These are phyloP conservation scores for Fusarium xyrophilum DNA, from an alignment of 2,329 filamentous ascomycete genomes.

Conservation along the genomic window DNA sequence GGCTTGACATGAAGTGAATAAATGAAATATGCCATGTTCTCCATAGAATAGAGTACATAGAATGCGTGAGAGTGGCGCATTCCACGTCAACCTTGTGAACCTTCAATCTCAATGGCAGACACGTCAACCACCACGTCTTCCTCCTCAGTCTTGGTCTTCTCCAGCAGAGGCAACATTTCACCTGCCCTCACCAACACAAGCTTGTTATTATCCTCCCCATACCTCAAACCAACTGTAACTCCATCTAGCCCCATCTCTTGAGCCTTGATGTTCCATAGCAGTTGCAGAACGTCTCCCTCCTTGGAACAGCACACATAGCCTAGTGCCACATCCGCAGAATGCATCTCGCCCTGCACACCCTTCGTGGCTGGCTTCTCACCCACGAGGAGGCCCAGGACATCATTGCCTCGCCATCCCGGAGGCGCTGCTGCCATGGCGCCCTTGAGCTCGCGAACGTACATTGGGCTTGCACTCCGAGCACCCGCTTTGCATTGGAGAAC, in stretches of 20 bases:
- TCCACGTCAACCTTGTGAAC: background rate
- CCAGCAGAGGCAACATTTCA: constrained; percentile 44
- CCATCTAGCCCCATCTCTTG: constrained; percentile 68
- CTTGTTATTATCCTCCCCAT: constrained; percentile 48
- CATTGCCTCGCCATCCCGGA: constrained; percentile 69
- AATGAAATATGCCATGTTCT: background rate
- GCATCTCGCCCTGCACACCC: constrained; percentile 76
- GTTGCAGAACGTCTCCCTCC: constrained; percentile 67
- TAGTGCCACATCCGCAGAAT: constrained; percentile 69
- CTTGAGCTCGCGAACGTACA: constrained; percentile 75
- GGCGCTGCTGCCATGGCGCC: constrained; percentile 80
- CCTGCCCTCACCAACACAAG: constrained; percentile 62
- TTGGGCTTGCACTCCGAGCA: constrained; percentile 59
- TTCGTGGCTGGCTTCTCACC: constrained; percentile 74
- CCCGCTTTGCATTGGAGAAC: constrained; percentile 75
- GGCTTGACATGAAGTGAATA: background rate
- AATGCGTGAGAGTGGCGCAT: too few relatives aligned
- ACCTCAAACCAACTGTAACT: constrained; percentile 58
- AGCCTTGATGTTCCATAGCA: constrained; percentile 75
- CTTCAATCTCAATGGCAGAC: background rate
- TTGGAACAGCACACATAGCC: constrained; percentile 69
- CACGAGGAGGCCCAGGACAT: constrained; percentile 75
- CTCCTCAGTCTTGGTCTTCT: constrained; percentile 1
- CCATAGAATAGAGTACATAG: background rate
- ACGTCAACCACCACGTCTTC: background rate